Evolutionary conservation across 1,284 basidiomycete genomes (phyloP).

Genomic region (Naganishia albida): DNA sequence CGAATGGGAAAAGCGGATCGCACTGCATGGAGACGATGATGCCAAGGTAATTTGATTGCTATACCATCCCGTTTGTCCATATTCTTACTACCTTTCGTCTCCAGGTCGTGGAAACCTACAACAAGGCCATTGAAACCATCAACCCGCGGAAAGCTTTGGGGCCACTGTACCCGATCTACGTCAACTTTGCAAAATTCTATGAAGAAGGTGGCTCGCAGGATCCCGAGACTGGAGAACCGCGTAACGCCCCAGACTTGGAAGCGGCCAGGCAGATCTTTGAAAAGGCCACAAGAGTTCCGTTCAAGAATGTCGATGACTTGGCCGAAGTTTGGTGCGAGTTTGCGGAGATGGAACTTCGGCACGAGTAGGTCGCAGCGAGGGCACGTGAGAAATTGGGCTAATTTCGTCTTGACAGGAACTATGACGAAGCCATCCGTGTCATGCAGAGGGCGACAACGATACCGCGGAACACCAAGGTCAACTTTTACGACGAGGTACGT

Average conservation of each 20-base stretch:
- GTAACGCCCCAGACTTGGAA: conserved; percentile 75
- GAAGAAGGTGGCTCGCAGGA: conserved; percentile 80
- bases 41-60: conserved; percentile 64
- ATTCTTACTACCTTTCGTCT: not conserved
- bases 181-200: conserved; percentile 97
- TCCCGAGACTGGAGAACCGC: conserved; percentile 59
- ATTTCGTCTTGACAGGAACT: conserved; percentile 68
- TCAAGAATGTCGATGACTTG: conserved; percentile 93
- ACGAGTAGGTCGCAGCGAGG: conserved; percentile 68
- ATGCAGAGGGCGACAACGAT: conserved; percentile 94
- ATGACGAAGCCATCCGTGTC: conserved; percentile 88
- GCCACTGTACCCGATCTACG: conserved; percentile 84
- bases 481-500: conserved; percentile 91
- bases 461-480: conserved; percentile 85
- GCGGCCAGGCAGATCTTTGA: conserved; percentile 90
- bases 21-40: conserved; percentile 88
- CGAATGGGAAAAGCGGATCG: conserved; percentile 99
- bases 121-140: conserved; percentile 83
- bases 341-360: conserved; percentile 96
- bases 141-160: conserved; percentile 87
- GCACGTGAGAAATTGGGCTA: not conserved
- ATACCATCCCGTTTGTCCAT: not conserved
- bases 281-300: conserved; percentile 86
- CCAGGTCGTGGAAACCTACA: conserved; percentile 89
- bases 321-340: conserved; percentile 99